phyloP scores from a whole-genome alignment of 306 rosid genomes.

The Vigna mungo region DNA sequence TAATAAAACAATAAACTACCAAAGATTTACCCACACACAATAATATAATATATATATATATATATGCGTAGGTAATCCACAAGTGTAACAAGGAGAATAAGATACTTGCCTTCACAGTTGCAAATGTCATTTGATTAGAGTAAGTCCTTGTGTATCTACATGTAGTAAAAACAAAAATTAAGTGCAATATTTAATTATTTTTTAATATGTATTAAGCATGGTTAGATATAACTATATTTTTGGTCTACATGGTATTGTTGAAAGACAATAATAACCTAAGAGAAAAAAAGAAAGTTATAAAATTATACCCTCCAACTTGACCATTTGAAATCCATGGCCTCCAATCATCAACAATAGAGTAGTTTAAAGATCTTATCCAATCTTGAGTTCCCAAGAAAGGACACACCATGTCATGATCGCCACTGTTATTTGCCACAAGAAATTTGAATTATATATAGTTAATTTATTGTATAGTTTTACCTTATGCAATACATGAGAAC shows the following conservation, averaged over 20 bases:
- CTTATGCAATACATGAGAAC: too few relatives aligned
- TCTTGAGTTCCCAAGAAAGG: slow-evolving; percentile 63
- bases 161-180: background rate
- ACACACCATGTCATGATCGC: slow-evolving; percentile 59
- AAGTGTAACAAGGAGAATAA: background rate
- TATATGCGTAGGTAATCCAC: too few relatives aligned
- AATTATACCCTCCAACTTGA: slow-evolving; percentile 69
- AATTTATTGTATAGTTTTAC: too few relatives aligned
- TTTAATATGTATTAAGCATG: background rate
- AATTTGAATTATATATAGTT: too few relatives aligned
- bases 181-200: background rate
- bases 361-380: slow-evolving; percentile 70
- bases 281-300: background rate
- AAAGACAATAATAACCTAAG: too few relatives aligned
- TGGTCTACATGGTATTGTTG: too few relatives aligned
- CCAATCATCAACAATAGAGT: slow-evolving; percentile 74
- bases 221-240: background rate
- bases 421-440: slow-evolving; percentile 45
- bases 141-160: slow-evolving; percentile 66
- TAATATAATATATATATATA: too few relatives aligned
- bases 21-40: background rate
- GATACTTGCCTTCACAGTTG: slow-evolving; percentile 69
- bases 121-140: slow-evolving; percentile 70
- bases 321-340: slow-evolving; percentile 62
- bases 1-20: background rate